Evolutionary conservation across 2,329 filamentous ascomycete genomes (phyloP).

Genomic region (Paecilomyces fulvus): DNA sequence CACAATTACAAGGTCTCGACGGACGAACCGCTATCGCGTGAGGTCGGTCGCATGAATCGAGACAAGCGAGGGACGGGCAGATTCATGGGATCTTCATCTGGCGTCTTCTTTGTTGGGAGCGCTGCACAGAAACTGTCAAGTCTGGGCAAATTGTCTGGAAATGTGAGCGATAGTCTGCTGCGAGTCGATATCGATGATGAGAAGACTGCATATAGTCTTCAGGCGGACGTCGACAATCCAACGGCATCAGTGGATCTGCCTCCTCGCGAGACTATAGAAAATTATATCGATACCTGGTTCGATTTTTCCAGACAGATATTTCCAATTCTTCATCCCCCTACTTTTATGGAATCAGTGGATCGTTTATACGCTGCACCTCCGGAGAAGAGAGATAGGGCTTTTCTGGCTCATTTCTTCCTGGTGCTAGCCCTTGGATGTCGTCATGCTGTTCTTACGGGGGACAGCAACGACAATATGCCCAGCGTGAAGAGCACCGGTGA

Average conservation of each 20-base stretch:
- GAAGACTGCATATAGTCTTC: no score
- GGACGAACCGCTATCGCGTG: slow-evolving; percentile 8
- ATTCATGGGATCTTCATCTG: slow-evolving; percentile 8
- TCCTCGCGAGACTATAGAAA: slow-evolving; percentile 4
- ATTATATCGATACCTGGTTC: slow-evolving; percentile 7
- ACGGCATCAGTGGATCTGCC: slow-evolving; percentile 2
- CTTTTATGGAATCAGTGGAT: slow-evolving; percentile 5
- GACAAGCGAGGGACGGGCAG: slow-evolving; percentile 6
- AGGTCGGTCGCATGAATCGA: slow-evolving; percentile 8
- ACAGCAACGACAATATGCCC: slow-evolving; percentile 1
- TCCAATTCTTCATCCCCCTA: slow-evolving; percentile 8
- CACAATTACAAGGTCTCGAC: background rate
- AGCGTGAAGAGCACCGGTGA: slow-evolving; percentile 5
- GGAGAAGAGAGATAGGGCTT: background rate
- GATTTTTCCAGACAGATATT: slow-evolving; percentile 8
- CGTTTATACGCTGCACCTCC: slow-evolving; percentile 2
- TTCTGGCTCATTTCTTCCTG: slow-evolving; percentile 7
- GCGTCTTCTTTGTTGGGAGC: slow-evolving; percentile 8
- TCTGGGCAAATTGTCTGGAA: slow-evolving; percentile 2
- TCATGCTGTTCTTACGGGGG: slow-evolving; percentile 5
- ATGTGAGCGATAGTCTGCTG: slow-evolving; percentile 6
- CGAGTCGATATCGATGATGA: slow-evolving; percentile 1
- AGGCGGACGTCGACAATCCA: slow-evolving; percentile 4
- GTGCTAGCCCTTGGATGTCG: slow-evolving; percentile 8
- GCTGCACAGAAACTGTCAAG: slow-evolving; percentile 7